Conservation (phyloP, 768 basidiomycete species). For the Tylopilus cervinicoccineus region DNA sequence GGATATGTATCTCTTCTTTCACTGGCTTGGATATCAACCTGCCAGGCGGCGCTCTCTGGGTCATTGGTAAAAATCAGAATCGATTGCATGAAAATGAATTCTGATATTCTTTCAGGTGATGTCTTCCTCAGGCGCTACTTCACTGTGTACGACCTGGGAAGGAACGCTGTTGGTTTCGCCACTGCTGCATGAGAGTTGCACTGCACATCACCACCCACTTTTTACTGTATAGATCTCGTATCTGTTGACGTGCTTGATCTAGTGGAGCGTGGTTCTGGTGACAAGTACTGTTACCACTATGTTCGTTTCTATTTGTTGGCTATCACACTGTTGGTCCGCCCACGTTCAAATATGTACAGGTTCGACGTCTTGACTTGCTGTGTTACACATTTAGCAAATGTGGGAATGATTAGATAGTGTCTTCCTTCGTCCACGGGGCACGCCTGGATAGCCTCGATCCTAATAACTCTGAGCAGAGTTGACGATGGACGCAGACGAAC, state of each 20-base stretch:
- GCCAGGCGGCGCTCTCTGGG: conserved; percentile 80
- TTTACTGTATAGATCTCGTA: conserved; percentile 1
- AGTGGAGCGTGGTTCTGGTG: background rate
- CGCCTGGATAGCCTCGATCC: background rate
- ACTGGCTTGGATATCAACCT: conserved; percentile 87
- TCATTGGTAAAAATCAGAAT: conserved; percentile 57
- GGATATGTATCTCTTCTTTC: conserved; percentile 93
- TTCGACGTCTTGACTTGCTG: background rate
- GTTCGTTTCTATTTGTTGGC: background rate
- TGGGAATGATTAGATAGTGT: background rate
- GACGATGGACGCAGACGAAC: conserved; percentile 14
- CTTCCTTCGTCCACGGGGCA: background rate
- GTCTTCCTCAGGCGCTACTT: conserved; percentile 90
- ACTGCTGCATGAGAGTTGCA: conserved; percentile 27
- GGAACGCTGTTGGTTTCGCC: conserved; percentile 84
- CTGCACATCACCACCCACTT: background rate
- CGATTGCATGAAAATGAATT: background rate
- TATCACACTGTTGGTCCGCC: too few relatives aligned
- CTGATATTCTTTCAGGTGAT: conserved; percentile 48
- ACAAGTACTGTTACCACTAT: background rate
- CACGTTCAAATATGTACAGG: too few relatives aligned
- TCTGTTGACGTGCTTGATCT: conserved; percentile 11
- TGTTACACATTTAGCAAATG: background rate
- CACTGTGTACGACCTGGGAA: conserved; percentile 83
- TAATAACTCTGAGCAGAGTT: background rate